phyloP scores from a whole-genome alignment of 2,329 filamentous ascomycete species.

The Malbranchea cinnamomea region DNA sequence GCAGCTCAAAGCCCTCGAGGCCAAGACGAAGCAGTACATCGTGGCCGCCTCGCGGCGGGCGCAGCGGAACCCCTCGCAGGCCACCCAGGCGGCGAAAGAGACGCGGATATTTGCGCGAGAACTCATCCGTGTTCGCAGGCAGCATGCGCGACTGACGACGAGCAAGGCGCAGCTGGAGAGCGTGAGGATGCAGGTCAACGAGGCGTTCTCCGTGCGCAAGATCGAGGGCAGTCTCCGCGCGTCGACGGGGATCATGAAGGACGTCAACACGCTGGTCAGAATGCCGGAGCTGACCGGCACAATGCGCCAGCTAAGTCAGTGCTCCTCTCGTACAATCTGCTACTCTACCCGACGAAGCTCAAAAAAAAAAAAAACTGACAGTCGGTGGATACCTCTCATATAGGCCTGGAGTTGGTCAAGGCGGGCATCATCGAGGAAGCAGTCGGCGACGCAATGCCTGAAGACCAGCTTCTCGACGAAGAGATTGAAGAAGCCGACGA shows the following conservation, averaged over 20 bases:
- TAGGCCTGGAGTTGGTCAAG: conserved; percentile 58
- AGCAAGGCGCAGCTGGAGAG: conserved; percentile 83
- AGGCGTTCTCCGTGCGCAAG: conserved; percentile 88
- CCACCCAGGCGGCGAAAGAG: conserved; percentile 65
- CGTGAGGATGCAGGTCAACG: conserved; percentile 94
- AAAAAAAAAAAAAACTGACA: background rate
- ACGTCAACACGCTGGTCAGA: conserved; percentile 73
- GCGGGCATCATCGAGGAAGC: conserved; percentile 98
- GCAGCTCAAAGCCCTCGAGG: conserved; percentile 61
- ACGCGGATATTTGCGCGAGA: conserved; percentile 80
- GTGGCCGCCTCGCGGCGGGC: conserved; percentile 66
- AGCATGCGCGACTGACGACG: conserved; percentile 59
- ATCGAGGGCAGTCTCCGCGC: conserved; percentile 84
- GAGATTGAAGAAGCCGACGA: conserved; percentile 63
- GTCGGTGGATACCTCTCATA: conserved; percentile 36
- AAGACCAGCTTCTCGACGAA: conserved; percentile 52
- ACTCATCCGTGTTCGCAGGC: conserved; percentile 67
- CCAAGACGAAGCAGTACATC: conserved; percentile 74
- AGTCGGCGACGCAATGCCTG: conserved; percentile 72
- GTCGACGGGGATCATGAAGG: conserved; percentile 88
- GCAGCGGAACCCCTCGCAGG: conserved; percentile 62
- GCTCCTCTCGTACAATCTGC: background rate
- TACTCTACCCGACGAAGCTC: background rate
- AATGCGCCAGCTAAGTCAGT: conserved; percentile 51
- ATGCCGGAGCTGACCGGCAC: conserved; percentile 77